These are phyloP conservation scores for Yamadazyma takamatsuzukensis DNA, from an alignment of 805 yeast species.

Conservation along the genomic window DNA sequence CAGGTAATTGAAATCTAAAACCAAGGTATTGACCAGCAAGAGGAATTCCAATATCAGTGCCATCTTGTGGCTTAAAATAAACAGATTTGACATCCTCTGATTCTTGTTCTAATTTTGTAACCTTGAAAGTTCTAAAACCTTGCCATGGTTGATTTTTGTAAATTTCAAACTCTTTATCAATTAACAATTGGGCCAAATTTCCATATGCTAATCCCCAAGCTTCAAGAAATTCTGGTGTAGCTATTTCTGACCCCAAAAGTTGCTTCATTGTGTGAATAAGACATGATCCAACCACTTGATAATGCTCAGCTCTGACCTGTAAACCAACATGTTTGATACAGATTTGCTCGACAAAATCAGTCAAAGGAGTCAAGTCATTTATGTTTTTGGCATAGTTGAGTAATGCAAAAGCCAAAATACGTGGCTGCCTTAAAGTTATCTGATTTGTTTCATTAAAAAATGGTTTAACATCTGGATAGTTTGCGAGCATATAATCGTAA, in stretches of 20 bases:
- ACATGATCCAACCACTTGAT: conserved; percentile 59
- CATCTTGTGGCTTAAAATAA: conserved; percentile 46
- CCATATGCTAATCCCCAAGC: conserved; percentile 70
- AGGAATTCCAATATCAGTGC: conserved; percentile 18
- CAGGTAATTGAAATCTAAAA: conserved; percentile 28
- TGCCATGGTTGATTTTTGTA: conserved; percentile 49
- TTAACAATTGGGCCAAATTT: conserved; percentile 58
- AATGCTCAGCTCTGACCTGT: conserved; percentile 60
- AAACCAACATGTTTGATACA: conserved; percentile 66
- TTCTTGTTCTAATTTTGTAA: conserved; percentile 42
- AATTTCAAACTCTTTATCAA: conserved; percentile 47
- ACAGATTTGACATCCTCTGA: conserved; percentile 48
- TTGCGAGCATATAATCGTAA: conserved; percentile 52
- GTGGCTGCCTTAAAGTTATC: conserved; percentile 52
- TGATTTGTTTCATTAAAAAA: conserved; percentile 63
- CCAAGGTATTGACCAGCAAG: conserved; percentile 48
- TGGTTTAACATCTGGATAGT: conserved; percentile 52
- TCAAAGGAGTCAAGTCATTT: conserved; percentile 52
- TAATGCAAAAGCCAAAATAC: conserved; percentile 59
- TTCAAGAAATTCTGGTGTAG: conserved; percentile 52
- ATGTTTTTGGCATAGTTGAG: conserved; percentile 61
- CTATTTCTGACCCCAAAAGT: conserved; percentile 53
- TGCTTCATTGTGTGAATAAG: conserved; percentile 52
- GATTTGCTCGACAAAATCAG: conserved; percentile 54
- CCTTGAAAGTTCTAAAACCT: conserved; percentile 53